Conservation (phyloP, 2,329 filamentous ascomycete genomes). For the Davidsoniella australis region DNA sequence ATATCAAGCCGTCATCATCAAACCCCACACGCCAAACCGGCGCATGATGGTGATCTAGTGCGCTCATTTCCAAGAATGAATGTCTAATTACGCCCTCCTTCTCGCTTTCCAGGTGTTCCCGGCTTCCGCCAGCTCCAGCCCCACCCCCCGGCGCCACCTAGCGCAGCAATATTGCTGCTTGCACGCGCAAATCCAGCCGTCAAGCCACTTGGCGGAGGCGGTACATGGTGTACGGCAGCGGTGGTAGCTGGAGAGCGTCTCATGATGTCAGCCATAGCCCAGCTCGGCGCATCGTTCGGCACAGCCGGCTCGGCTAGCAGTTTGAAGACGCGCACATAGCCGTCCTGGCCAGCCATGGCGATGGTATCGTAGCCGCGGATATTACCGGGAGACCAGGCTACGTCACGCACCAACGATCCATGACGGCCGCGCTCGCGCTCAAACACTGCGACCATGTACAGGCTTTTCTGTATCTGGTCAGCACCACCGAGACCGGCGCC, state of each 20-base stretch:
- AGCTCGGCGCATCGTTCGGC: conserved; percentile 29
- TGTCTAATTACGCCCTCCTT: conserved; percentile 51
- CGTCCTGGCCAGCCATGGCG: conserved; percentile 85
- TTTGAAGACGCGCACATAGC: conserved; percentile 75
- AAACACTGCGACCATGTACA: conserved; percentile 57
- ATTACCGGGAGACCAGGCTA: conserved; percentile 84
- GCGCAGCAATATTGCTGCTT: conserved; percentile 12
- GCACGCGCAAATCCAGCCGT: conserved; percentile 10
- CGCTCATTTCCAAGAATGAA: conserved; percentile 43
- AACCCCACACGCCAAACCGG: conserved; percentile 65
- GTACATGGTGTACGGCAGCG: conserved; percentile 18
- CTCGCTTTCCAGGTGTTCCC: conserved; percentile 20
- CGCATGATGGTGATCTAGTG: conserved; percentile 48
- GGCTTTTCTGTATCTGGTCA: conserved; percentile 48
- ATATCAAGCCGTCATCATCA: conserved; percentile 50
- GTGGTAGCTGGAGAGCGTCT: conserved; percentile 17
- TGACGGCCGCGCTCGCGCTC: conserved; percentile 43
- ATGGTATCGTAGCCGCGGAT: conserved; percentile 80
- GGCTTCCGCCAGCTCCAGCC: conserved; percentile 29
- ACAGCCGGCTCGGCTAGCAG: conserved; percentile 40
- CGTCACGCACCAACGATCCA: conserved; percentile 60
- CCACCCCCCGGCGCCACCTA: conserved; percentile 15
- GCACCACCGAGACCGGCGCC: conserved; percentile 34
- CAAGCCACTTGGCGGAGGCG: conserved; percentile 14
- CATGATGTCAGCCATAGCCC: conserved; percentile 29